Conservation (phyloP, 306 rosid species). For the Mimosa bimucronata region DNA sequence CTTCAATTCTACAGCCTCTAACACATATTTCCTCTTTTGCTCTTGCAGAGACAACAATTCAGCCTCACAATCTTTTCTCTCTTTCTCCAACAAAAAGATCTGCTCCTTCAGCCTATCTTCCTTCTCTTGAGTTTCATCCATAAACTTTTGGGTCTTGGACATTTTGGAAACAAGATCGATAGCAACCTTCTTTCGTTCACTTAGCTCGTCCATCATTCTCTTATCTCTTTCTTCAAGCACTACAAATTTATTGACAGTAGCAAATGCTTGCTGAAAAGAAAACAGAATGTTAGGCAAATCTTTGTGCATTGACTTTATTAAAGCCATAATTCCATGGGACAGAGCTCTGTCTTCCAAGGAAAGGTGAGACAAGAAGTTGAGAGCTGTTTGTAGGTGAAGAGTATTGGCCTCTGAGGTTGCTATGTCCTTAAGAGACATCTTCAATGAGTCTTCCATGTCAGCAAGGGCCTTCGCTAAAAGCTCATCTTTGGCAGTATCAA, state of each 20-base stretch:
- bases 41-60: constrained; percentile 26
- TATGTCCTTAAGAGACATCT: not conserved
- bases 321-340: not conserved
- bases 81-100: too few relatives aligned
- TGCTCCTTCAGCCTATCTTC: too few relatives aligned
- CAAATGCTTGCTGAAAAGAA: constrained; percentile 34
- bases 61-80: too few relatives aligned
- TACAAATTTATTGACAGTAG: not conserved
- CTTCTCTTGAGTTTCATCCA: too few relatives aligned
- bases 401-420: not conserved
- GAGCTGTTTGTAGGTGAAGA: not conserved
- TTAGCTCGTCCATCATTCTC: not conserved
- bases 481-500: not conserved
- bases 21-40: constrained; percentile 25
- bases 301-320: constrained; percentile 22
- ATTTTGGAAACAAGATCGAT: not conserved
- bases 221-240: constrained; percentile 9
- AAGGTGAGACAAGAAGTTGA: not conserved
- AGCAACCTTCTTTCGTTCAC: constrained; percentile 16
- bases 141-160: not conserved
- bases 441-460: not conserved
- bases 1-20: constrained; percentile 6
- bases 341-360: not conserved
- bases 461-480: not conserved
- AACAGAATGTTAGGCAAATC: constrained; percentile 30